These are phyloP conservation scores for Hymenoscyphus infarciens DNA, from an alignment of 2,329 filamentous ascomycete species.

Conservation along the genomic window DNA sequence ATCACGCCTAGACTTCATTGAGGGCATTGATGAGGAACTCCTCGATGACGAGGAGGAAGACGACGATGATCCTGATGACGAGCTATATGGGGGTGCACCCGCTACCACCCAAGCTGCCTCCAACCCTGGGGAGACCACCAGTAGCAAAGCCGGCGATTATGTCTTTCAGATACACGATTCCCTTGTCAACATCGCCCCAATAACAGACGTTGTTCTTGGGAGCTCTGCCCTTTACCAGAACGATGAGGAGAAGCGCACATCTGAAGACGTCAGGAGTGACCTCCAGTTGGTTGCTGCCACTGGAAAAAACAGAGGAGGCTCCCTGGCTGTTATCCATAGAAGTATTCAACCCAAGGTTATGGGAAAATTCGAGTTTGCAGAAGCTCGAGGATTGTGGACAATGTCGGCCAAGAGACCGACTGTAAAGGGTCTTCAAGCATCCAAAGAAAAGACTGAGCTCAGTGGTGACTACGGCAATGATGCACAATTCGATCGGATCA, in stretches of 20 bases:
- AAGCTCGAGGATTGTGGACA: conserved; percentile 77
- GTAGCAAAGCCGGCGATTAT: conserved; percentile 58
- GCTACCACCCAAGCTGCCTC: conserved; percentile 37
- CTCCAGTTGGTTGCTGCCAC: conserved; percentile 58
- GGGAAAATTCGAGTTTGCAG: conserved; percentile 67
- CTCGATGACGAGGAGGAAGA: conserved; percentile 47
- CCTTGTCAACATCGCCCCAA: conserved; percentile 73
- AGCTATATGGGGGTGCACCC: conserved; percentile 60
- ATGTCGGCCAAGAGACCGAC: conserved; percentile 65
- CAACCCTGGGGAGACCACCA: conserved; percentile 36
- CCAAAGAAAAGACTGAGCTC: conserved; percentile 46
- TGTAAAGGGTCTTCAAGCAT: conserved; percentile 53
- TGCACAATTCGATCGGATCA: conserved; percentile 69
- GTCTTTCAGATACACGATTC: conserved; percentile 74
- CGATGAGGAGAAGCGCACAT: conserved; percentile 43
- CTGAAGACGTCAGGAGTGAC: conserved; percentile 49
- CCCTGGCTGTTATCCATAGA: conserved; percentile 72
- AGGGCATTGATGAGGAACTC: conserved; percentile 55
- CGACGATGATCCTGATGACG: conserved; percentile 44
- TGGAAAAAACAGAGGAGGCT: conserved; percentile 63
- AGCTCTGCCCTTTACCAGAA: conserved; percentile 45
- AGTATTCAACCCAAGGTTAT: conserved; percentile 72
- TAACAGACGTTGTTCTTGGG: conserved; percentile 71
- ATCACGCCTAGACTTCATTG: conserved; percentile 49
- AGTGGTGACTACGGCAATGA: conserved; percentile 52